Percentiles rank a stretch among this genome's conserved stretches.
phyloP scores from a whole-genome alignment of 768 basidiomycete species.

The Psilocybe cyanescens region DNA sequence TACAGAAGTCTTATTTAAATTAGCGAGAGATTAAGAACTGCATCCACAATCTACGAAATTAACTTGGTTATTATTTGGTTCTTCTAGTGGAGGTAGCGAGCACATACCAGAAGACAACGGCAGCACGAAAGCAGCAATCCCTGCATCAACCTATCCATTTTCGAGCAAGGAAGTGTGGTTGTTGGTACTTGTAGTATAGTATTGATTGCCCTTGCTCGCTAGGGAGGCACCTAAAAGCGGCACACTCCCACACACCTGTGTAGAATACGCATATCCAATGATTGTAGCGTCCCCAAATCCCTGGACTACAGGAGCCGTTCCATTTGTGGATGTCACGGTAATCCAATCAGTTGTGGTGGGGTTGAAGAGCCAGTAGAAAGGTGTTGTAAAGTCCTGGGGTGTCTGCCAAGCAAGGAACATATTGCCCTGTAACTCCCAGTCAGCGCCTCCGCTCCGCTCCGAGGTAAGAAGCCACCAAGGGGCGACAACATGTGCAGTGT shows the following conservation, averaged over 20 bases:
- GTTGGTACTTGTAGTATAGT: slow-evolving; percentile 7
- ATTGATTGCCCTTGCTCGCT: slow-evolving; percentile 7
- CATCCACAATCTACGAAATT: too few species aligned
- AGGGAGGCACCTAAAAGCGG: slow-evolving; percentile 8
- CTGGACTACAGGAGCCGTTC: neutral
- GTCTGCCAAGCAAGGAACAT: slow-evolving; percentile 14
- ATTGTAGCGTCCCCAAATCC: neutral
- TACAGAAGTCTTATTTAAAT: too few species aligned
- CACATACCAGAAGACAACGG: neutral
- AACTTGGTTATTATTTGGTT: too few species aligned
- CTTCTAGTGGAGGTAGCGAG: too few species aligned
- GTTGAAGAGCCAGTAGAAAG: neutral
- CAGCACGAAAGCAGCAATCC: slow-evolving; percentile 11
- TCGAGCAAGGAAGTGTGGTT: neutral
- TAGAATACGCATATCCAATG: neutral
- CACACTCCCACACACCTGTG: slow-evolving; percentile 11
- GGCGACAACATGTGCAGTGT: slow-evolving; percentile 4
- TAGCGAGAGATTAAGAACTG: too few species aligned
- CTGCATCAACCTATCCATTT: slow-evolving; percentile 3
- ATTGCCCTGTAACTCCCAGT: slow-evolving; percentile 9
- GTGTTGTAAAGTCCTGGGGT: slow-evolving; percentile 4
- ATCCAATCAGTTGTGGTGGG: neutral
- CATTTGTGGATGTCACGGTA: neutral
- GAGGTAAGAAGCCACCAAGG: neutral
- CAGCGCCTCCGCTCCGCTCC: neutral